Conservation (phyloP, 192 early-diverging fungal genomes). For the Physocladia obscura region DNA sequence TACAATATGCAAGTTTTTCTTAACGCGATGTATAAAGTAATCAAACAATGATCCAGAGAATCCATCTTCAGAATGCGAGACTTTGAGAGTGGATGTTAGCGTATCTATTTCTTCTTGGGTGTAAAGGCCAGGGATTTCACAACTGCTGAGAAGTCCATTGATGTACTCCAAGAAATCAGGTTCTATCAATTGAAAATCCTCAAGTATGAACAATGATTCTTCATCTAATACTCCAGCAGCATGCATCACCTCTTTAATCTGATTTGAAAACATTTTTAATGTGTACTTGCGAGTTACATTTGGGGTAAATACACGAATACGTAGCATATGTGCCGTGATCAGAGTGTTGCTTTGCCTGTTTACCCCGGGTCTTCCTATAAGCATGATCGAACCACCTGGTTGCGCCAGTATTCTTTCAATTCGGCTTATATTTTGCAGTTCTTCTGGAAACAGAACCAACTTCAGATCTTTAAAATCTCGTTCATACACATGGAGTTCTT, state of each 20-base stretch:
- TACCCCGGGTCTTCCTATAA: slow-evolving; percentile 56
- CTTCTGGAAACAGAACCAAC: slow-evolving; percentile 49
- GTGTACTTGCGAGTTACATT: slow-evolving; percentile 41
- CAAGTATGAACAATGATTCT: slow-evolving; percentile 49
- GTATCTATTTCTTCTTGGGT: slow-evolving; percentile 55
- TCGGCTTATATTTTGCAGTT: slow-evolving; percentile 40
- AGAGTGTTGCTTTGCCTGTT: slow-evolving; percentile 36
- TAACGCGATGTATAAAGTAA: slow-evolving; percentile 50
- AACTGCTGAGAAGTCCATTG: slow-evolving; percentile 55
- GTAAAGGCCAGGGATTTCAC: slow-evolving; percentile 58
- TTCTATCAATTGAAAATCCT: slow-evolving; percentile 54
- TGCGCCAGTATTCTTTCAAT: slow-evolving; percentile 51
- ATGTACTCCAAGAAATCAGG: slow-evolving; percentile 49
- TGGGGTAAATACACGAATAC: slow-evolving; percentile 41
- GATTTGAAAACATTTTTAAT: slow-evolving; percentile 43
- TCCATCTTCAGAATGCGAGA: slow-evolving; percentile 50
- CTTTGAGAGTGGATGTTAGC: slow-evolving; percentile 43
- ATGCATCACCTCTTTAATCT: slow-evolving; percentile 54
- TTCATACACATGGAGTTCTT: slow-evolving; percentile 42
- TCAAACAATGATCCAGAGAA: slow-evolving; percentile 55
- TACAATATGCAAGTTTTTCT: slow-evolving; percentile 52
- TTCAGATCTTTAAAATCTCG: slow-evolving; percentile 49
- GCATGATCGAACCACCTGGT: slow-evolving; percentile 51
- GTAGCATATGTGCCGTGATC: slow-evolving; percentile 46
- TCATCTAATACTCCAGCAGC: slow-evolving; percentile 42